These are phyloP conservation scores for Aspergillus clavatus DNA, from an alignment of 2,329 filamentous ascomycete species.

Conservation along the genomic window DNA sequence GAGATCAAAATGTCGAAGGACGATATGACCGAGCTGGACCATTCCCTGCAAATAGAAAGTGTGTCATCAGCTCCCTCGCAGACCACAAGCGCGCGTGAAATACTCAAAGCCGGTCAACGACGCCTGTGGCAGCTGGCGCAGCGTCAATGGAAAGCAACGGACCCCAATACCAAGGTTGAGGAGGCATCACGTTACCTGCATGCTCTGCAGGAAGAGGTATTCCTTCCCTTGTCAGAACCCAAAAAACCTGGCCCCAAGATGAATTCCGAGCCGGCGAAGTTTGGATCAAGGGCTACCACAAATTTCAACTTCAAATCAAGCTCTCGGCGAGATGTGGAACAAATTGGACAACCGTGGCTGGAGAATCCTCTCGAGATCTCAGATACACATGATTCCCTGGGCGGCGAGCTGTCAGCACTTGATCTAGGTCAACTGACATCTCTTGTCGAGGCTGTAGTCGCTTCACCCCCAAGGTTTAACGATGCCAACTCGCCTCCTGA, in stretches of 20 bases:
- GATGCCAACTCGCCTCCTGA: constrained; percentile 20
- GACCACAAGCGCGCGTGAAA: constrained; percentile 23
- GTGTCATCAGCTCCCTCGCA: constrained; percentile 17
- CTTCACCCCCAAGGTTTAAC: constrained; percentile 21
- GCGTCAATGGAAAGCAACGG: constrained; percentile 24
- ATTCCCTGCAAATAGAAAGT: constrained; percentile 32
- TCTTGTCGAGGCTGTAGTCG: constrained; percentile 30
- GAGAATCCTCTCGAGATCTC: constrained; percentile 21
- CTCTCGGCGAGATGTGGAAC: constrained; percentile 32
- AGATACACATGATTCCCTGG: constrained; percentile 12
- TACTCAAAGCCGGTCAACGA: constrained; percentile 30
- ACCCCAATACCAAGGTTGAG: constrained; percentile 21
- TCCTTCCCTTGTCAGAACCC: constrained; percentile 18
- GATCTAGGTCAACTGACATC: constrained; percentile 32
- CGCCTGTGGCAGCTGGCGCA: constrained; percentile 34
- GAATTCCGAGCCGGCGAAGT: constrained; percentile 18
- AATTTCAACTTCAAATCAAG: constrained; percentile 25
- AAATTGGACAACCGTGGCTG: constrained; percentile 36
- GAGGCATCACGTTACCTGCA: constrained; percentile 25
- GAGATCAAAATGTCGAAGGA: constrained; percentile 26
- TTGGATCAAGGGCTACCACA: constrained; percentile 11
- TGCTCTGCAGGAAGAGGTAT: constrained; percentile 29
- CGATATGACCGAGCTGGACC: constrained; percentile 32
- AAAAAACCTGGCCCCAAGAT: constrained; percentile 20
- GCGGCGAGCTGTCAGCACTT: constrained; percentile 23